Conservation (phyloP, 2,329 filamentous ascomycete genomes). For the Diaporthe sp. region DNA sequence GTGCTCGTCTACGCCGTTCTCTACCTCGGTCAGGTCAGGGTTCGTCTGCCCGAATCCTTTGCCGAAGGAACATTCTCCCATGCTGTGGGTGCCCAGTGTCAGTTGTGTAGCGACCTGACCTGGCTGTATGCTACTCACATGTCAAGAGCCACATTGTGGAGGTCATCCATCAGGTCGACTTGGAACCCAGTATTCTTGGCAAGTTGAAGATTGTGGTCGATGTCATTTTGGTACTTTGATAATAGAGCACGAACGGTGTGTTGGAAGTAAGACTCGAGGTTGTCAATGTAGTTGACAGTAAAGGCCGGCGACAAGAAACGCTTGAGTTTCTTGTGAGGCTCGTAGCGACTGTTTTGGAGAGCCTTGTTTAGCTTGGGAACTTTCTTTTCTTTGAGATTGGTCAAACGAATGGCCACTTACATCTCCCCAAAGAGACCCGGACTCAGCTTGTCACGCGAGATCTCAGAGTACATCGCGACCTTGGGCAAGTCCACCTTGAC, state of each 20-base stretch:
- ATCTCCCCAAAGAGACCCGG: slow-evolving; percentile 11
- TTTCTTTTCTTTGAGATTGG: neutral
- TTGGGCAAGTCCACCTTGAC: slow-evolving; percentile 67
- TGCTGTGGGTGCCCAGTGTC: slow-evolving; percentile 18
- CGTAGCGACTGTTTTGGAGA: slow-evolving; percentile 34
- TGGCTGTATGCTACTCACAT: slow-evolving; percentile 34
- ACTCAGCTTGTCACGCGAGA: slow-evolving; percentile 5
- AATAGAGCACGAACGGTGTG: slow-evolving; percentile 36
- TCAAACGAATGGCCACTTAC: neutral
- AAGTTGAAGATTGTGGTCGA: neutral
- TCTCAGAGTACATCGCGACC: slow-evolving; percentile 4
- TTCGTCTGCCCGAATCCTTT: slow-evolving; percentile 42
- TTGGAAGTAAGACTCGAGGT: slow-evolving; percentile 39
- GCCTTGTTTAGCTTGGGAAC: neutral
- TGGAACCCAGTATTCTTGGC: slow-evolving; percentile 37
- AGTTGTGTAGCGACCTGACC: neutral
- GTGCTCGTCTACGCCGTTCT: slow-evolving; percentile 37
- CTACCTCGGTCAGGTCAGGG: slow-evolving; percentile 32
- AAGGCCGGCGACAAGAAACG: slow-evolving; percentile 41
- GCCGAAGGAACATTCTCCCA: slow-evolving; percentile 43
- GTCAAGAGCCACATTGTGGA: slow-evolving; percentile 42
- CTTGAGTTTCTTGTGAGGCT: slow-evolving; percentile 41
- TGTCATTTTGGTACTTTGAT: slow-evolving; percentile 33
- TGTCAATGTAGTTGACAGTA: slow-evolving; percentile 41
- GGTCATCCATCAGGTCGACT: slow-evolving; percentile 42